These are phyloP conservation scores for Ogataea glucozyma DNA, from an alignment of 805 yeast genomes.

Conservation along the genomic window DNA sequence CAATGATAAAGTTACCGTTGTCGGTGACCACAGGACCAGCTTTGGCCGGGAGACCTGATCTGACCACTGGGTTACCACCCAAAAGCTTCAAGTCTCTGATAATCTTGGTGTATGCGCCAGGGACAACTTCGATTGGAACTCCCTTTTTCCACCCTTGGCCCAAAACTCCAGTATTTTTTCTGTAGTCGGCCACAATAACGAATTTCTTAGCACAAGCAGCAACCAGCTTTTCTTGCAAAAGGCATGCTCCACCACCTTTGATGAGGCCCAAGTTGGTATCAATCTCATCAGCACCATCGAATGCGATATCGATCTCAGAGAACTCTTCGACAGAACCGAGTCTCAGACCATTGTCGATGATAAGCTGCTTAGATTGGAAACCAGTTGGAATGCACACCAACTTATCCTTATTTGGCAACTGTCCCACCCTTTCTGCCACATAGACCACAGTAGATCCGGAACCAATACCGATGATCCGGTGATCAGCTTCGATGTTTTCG, in stretches of 20 bases:
- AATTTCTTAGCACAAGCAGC: slow-evolving; percentile 77
- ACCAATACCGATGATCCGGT: slow-evolving; percentile 87
- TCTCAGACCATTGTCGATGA: slow-evolving; percentile 74
- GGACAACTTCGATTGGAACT: slow-evolving; percentile 94
- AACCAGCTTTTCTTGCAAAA: slow-evolving; percentile 93
- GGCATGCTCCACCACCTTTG: slow-evolving; percentile 99
- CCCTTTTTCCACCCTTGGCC: slow-evolving; percentile 88
- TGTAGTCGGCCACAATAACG: slow-evolving; percentile 86
- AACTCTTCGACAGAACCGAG: slow-evolving; percentile 83
- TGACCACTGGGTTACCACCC: slow-evolving; percentile 67
- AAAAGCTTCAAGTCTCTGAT: slow-evolving; percentile 56
- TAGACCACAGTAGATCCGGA: slow-evolving; percentile 98
- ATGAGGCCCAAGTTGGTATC: slow-evolving; percentile 79
- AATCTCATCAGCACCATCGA: slow-evolving; percentile 98
- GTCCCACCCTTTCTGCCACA: slow-evolving; percentile 92
- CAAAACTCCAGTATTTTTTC: slow-evolving; percentile 73
- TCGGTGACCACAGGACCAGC: slow-evolving; percentile 98
- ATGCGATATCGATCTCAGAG: slow-evolving; percentile 84
- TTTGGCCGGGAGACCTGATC: slow-evolving; percentile 88
- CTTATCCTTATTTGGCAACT: slow-evolving; percentile 49
- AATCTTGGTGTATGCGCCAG: slow-evolving; percentile 81
- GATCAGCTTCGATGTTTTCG: slow-evolving; percentile 68
- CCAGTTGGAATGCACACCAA: slow-evolving; percentile 94
- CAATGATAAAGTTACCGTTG: slow-evolving; percentile 89
- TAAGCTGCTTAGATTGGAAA: slow-evolving; percentile 87